These are phyloP conservation scores for Cucurbita ficifolia DNA, from an alignment of 306 rosid species.

Conservation along the genomic window DNA sequence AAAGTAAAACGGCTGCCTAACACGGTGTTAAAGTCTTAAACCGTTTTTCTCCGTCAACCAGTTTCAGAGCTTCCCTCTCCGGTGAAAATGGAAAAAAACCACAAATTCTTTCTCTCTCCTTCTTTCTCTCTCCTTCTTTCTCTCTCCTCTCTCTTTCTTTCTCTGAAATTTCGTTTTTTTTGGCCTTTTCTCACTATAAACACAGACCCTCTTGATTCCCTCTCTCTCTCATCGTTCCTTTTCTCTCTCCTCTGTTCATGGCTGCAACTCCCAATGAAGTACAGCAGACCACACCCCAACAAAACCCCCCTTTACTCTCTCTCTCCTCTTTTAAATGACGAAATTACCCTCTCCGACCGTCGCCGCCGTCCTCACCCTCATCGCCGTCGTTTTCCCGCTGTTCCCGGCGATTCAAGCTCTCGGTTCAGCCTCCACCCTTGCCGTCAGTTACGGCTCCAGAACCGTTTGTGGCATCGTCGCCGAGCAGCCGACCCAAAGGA, in stretches of 20 bases:
- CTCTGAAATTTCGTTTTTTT: neutral
- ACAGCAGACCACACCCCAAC: constrained; percentile 17
- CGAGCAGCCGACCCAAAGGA: constrained; percentile 24
- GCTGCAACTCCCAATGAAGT: constrained; percentile 42
- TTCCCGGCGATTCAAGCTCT: constrained; percentile 24
- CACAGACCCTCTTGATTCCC: neutral
- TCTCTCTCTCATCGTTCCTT: neutral
- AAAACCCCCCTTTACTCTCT: constrained; percentile 13
- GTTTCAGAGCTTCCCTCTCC: neutral
- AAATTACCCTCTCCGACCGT: constrained; percentile 15
- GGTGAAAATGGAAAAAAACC: neutral
- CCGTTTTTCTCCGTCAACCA: neutral
- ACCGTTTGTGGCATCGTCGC: constrained; percentile 66
- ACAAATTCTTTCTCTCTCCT: neutral
- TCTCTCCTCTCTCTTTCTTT: neutral
- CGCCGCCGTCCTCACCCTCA: neutral
- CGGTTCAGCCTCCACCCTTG: constrained; percentile 68
- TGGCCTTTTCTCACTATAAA: neutral
- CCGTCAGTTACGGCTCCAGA: constrained; percentile 34
- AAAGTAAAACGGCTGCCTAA: constrained; percentile 7
- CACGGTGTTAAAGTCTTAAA: constrained; percentile 7
- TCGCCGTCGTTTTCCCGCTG: constrained; percentile 1
- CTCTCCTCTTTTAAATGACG: constrained; percentile 42
- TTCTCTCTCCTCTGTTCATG: constrained; percentile 1
- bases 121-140: neutral